Percentiles rank a stretch among this genome's conserved stretches.
Conservation (phyloP, 108 stramenopile genomes). For the Cyclostephanos tholiformis region DNA sequence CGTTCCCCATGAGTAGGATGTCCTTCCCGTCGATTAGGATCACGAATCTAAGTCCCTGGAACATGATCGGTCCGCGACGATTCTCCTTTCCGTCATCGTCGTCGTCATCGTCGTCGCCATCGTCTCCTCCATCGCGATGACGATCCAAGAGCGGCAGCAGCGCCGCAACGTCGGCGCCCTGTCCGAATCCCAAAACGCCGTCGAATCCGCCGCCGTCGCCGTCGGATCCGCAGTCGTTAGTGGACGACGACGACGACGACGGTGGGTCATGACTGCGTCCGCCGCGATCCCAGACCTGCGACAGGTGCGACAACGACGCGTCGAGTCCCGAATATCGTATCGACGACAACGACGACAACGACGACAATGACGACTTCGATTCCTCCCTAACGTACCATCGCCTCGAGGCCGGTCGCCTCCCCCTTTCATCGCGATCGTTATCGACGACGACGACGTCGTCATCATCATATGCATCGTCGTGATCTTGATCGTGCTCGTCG, state of each 20-base stretch:
- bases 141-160: conserved; percentile 64
- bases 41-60: conserved; percentile 50
- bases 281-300: conserved; percentile 73
- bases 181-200: conserved; percentile 78
- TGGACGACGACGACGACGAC: too few relatives aligned
- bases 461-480: conserved; percentile 14
- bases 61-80: conserved; percentile 14
- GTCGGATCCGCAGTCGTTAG: conserved; percentile 2
- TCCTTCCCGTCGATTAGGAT: conserved; percentile 47
- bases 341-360: conserved; percentile 22
- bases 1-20: conserved; percentile 10
- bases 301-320: conserved; percentile 74
- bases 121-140: conserved; percentile 15
- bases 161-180: conserved; percentile 71
- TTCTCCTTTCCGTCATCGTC: conserved; percentile 3
- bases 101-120: conserved; percentile 11
- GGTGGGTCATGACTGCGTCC: too few relatives aligned
- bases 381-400: conserved; percentile 40
- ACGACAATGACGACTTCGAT: background rate
- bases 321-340: conserved; percentile 60
- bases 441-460: conserved; percentile 4
- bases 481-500: background rate
- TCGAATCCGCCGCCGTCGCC: conserved; percentile 43
- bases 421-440: conserved; percentile 22
- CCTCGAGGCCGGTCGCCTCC: conserved; percentile 1